Evolutionary conservation across 352 stramenopile genomes (phyloP).

Genomic region (Globisporangium iwayamae): DNA sequence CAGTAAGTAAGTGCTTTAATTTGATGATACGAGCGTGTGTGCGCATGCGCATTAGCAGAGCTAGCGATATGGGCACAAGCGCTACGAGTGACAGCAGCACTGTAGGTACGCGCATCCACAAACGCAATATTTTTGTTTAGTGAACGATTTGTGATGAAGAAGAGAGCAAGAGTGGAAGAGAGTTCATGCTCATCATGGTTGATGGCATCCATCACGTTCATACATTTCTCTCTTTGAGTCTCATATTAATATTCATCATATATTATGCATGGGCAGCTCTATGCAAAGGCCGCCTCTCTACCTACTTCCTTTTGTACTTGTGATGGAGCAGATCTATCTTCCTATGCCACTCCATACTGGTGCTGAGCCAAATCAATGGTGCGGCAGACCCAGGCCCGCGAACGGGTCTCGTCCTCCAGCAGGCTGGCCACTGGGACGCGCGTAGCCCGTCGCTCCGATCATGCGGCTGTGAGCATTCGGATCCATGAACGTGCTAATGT

Average conservation of each 20-base stretch:
- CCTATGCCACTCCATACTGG: background rate
- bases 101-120: background rate
- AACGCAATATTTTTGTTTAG: conserved; percentile 1
- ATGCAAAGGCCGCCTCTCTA: background rate
- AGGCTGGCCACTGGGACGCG: conserved; percentile 8
- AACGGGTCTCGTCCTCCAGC: conserved; percentile 59
- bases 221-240: background rate
- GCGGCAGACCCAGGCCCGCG: conserved; percentile 62
- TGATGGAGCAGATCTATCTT: background rate
- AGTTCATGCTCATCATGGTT: conserved; percentile 7
- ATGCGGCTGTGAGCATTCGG: conserved; percentile 20
- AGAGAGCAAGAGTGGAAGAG: conserved; percentile 12
- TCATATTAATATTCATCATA: background rate
- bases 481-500: conserved; percentile 44
- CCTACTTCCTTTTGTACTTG: background rate
- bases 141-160: conserved; percentile 10
- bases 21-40: background rate
- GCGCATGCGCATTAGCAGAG: conserved; percentile 5
- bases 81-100: conserved; percentile 15
- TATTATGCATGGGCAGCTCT: background rate
- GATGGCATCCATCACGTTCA: background rate
- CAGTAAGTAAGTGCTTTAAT: conserved; percentile 16
- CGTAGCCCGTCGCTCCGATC: conserved; percentile 7
- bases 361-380: conserved; percentile 20
- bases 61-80: conserved; percentile 4